Percentiles rank a stretch among this genome's conserved stretches.
Conservation (phyloP, 345 rosid genomes). For the Syzygium aromaticum region DNA sequence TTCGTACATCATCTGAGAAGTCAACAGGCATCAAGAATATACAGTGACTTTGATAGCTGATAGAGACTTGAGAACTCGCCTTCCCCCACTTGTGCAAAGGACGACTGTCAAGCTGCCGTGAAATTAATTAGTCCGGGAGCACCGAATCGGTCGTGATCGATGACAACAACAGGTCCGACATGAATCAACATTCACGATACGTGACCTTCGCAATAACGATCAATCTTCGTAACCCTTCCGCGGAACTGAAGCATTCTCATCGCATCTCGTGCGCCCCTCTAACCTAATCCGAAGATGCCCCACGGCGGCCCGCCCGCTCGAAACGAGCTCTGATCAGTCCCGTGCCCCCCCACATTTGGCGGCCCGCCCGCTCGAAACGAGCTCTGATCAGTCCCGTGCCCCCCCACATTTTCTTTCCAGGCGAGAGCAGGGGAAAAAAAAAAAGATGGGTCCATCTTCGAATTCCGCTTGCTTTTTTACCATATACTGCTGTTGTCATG, state of each 20-base stretch:
- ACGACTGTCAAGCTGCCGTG: background rate
- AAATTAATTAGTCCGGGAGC: background rate
- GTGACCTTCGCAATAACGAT: background rate
- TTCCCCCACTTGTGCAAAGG: background rate
- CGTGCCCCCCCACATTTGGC: fast-evolving
- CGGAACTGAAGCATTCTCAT: background rate
- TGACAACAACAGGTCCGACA: background rate
- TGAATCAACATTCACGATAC: background rate
- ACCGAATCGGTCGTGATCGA: background rate
- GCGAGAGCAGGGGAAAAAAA: no score
- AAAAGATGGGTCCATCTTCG: background rate
- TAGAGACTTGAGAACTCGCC: background rate
- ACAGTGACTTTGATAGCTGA: background rate
- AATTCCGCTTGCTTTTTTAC: background rate
- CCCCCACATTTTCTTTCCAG: background rate
- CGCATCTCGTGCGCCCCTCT: background rate
- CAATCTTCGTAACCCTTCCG: background rate
- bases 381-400: background rate
- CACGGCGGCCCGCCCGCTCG: background rate
- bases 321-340: background rate
- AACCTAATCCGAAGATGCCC: background rate
- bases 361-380: fast-evolving
- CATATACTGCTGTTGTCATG: background rate
- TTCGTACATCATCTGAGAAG: background rate
- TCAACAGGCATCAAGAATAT: background rate